These are phyloP conservation scores for Tuber aestivum DNA, from an alignment of 495 filamentous ascomycete species.

Conservation along the genomic window DNA sequence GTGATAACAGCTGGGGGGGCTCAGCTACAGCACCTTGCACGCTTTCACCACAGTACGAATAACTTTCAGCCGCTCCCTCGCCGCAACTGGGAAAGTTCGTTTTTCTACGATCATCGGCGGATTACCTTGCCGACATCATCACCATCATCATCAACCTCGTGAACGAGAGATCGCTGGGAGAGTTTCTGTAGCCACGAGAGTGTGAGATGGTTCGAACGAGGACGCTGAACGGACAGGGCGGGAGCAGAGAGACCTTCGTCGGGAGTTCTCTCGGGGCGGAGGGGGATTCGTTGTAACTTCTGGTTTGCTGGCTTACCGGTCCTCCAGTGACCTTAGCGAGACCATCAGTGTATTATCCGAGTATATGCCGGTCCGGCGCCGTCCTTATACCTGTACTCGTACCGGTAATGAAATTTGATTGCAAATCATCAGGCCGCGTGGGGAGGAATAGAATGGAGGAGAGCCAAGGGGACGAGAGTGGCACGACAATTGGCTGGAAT, in stretches of 20 bases:
- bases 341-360: too few species aligned
- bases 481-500: slow-evolving; percentile 5
- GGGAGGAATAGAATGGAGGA: not conserved
- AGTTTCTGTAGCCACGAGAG: not conserved
- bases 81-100: not conserved
- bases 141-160: not conserved
- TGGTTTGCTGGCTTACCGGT: not conserved
- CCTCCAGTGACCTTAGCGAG: not conserved
- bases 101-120: not conserved
- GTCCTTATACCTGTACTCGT: too few species aligned
- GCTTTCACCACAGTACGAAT: not conserved
- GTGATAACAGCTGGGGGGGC: not conserved
- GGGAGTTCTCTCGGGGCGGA: not conserved
- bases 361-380: too few species aligned
- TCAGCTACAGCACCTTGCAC: not conserved
- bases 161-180: not conserved
- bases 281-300: not conserved
- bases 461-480: not conserved
- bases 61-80: not conserved
- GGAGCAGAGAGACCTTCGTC: not conserved
- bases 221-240: not conserved
- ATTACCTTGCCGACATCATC: not conserved
- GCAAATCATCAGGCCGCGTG: not conserved
- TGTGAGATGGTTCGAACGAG: not conserved
- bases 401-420: too few species aligned